Base-by-base conservation (phyloP, 345 rosid genomes). In the Schrenkiella parvula region DNA sequence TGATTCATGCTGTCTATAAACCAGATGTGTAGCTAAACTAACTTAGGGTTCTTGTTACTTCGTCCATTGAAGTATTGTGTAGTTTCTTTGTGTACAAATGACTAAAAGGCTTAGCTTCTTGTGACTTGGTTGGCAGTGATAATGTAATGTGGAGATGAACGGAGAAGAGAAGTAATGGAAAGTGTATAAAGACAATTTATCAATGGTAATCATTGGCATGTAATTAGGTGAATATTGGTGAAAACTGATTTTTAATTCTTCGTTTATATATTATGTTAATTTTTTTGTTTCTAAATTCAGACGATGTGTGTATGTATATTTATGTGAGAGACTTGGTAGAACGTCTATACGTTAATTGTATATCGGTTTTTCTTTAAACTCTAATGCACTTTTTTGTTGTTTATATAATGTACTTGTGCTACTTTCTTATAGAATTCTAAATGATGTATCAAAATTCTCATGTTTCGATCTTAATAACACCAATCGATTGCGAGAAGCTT, bases 61-160 rank as follows among this genome's bases (percentile, higher is more conserved):
- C 17, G n/a, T 19, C 2, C 44, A 57, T 32, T 32, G 4, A 6
- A 34, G 26, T 11, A 32, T 18, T 34, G 18, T 48, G 5, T 8
- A 2, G 32, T 19, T 64, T 47, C 15, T 29, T 5, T 32, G 56
- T 13, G n/a, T 34, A 35, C 59, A 22, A 35, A 34, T 65, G n/a
- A 6, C 46, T 19, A 28, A 62, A 19, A 12, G 19, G 17, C 43
- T 63, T 31, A 1, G 22, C n/a, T 32, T 10, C 7, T 62, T 62
- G 35, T 62, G 25, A 39, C 3, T 29, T 63, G n/a, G n/a, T n/a
- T n/a, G 69, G 38, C 55, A 63, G 76, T 15, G 28, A 41, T 42
- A 22, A 62, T 51, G 63, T 52, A 29, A 71, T 51, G 61, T 10
- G 44, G 55, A 63, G 46, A 72, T 52, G 43, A 52, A 63, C 8